Evolutionary conservation across 1,139 yeast genomes (phyloP), one percentile per base, ranked within the genome.

Genomic region (Zygosaccharomyces sapae): DNA sequence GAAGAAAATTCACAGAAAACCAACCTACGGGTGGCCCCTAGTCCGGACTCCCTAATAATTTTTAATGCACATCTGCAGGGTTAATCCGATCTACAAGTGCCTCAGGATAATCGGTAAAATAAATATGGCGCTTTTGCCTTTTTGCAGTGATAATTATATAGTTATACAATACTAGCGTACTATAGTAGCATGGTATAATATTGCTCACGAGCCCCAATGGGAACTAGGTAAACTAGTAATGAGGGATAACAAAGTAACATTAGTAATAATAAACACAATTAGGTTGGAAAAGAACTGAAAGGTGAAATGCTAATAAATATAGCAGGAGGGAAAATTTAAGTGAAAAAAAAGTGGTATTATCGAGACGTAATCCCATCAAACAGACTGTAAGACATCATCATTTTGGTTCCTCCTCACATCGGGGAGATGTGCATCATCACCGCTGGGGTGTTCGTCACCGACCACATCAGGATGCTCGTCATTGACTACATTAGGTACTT

Each of bases 341-440:
- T 30, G 33, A 16, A 19, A 22, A 22, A 22, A 31, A 31, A 31
- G 18, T 31, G 25, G 25, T 22, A 22, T 22, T 22, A 22, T 22
- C 25, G 25, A 6, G 7, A 4, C 7, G 25, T 31, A 13, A 31
- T 18, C 34, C 18, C 34, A 12, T 31, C 34, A 31, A 13, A 13
- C 34, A 31, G 34, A 31, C 16, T 31, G 34, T 12, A 22, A 20
- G 24, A 6, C 9, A 22, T 20, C 38, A 18, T 9, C 25, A 58
- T 77, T 75, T 66, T 80, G 80, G 40, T 65, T 62, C 73, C 88
- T 82, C 70, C 83, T 82, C 52, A 84, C 81, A 62, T 81, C 83
- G 73, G 84, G 84, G 70, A 84, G 84, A 68, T 86, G 81, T 59
- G 84, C 83, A 47, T 90, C 92, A 42, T 85, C 81, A 56, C 77